Evolutionary conservation across 169 alveolate genomes (phyloP).

Genomic region (Babesia gibsoni): DNA sequence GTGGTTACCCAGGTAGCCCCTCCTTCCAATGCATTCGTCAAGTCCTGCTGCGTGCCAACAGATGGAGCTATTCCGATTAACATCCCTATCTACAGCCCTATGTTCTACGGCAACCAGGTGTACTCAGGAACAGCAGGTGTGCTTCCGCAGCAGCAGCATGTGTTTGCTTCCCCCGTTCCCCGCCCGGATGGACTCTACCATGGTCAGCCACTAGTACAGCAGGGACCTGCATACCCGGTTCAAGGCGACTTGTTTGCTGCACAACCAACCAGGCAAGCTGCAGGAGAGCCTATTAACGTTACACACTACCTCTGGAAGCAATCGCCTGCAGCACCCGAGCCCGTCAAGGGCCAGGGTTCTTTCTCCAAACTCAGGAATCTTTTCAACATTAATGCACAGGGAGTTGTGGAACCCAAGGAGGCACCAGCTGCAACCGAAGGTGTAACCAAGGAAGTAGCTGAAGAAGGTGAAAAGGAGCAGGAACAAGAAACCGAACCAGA

Average conservation of each 20-base stretch:
- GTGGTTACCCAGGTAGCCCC: too few relatives aligned
- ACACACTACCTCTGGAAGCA: slow-evolving; percentile 36
- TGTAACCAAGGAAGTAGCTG: too few relatives aligned
- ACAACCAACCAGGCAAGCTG: not conserved
- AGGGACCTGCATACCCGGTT: slow-evolving; percentile 4
- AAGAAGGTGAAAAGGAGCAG: too few relatives aligned
- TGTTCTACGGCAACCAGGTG: slow-evolving; percentile 22
- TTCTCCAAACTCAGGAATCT: slow-evolving; percentile 25
- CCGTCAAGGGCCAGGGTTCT: not conserved
- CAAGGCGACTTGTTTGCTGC: not conserved
- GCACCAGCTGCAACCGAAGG: too few relatives aligned
- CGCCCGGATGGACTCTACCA: not conserved
- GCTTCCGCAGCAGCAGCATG: slow-evolving; percentile 45
- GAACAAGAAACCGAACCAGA: too few relatives aligned
- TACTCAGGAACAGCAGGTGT: slow-evolving; percentile 24
- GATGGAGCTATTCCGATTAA: slow-evolving; percentile 30
- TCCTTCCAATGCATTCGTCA: not conserved
- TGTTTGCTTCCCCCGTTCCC: slow-evolving; percentile 38
- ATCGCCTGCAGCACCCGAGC: not conserved
- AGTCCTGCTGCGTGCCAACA: slow-evolving; percentile 21
- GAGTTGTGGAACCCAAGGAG: not conserved
- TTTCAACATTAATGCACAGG: not conserved
- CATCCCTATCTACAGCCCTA: slow-evolving; percentile 41
- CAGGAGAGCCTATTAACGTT: slow-evolving; percentile 12
- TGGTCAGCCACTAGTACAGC: not conserved